Percentiles rank a stretch among this genome's conserved stretches.
These are phyloP conservation scores for Saccharomyces paradoxus DNA, from an alignment of 805 yeast genomes.

Conservation along the genomic window DNA sequence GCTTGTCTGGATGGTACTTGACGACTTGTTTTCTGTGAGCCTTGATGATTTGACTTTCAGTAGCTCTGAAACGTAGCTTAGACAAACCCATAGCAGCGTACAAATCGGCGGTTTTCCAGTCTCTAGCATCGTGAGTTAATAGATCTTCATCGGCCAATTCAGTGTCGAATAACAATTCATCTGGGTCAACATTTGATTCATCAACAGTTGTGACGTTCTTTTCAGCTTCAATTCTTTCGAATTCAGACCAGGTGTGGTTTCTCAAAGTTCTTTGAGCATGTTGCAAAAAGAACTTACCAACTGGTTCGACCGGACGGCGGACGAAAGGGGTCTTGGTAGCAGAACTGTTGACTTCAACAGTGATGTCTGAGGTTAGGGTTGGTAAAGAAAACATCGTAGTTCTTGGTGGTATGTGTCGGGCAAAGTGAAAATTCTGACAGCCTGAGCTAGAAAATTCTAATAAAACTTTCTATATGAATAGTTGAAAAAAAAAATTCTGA, in stretches of 20 bases:
- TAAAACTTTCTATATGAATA: neutral
- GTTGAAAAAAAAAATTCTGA: neutral
- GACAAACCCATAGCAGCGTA: slow-evolving; percentile 93
- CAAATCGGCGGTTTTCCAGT: slow-evolving; percentile 94
- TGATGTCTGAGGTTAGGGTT: slow-evolving; percentile 46
- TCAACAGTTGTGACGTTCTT: slow-evolving; percentile 69
- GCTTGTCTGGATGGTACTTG: slow-evolving; percentile 97
- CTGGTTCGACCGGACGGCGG: slow-evolving; percentile 88
- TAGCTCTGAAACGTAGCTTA: slow-evolving; percentile 83
- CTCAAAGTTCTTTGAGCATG: slow-evolving; percentile 93
- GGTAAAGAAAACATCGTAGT: slow-evolving; percentile 32
- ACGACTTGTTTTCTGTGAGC: slow-evolving; percentile 96
- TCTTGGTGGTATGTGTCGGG: neutral
- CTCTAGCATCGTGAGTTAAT: slow-evolving; percentile 88
- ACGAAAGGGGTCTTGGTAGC: slow-evolving; percentile 49
- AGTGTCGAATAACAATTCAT: slow-evolving; percentile 39
- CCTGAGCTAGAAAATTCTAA: too few species aligned
- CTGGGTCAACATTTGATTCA: slow-evolving; percentile 49
- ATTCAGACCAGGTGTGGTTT: slow-evolving; percentile 98
- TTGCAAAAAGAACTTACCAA: slow-evolving; percentile 90
- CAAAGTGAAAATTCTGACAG: neutral
- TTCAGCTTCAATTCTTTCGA: slow-evolving; percentile 87
- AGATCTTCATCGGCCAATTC: slow-evolving; percentile 71
- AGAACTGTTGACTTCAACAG: slow-evolving; percentile 43
- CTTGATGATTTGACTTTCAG: slow-evolving; percentile 85